These are phyloP conservation scores for Chenopodium album DNA, from an alignment of 148 eudicot species.

Conservation along the genomic window DNA sequence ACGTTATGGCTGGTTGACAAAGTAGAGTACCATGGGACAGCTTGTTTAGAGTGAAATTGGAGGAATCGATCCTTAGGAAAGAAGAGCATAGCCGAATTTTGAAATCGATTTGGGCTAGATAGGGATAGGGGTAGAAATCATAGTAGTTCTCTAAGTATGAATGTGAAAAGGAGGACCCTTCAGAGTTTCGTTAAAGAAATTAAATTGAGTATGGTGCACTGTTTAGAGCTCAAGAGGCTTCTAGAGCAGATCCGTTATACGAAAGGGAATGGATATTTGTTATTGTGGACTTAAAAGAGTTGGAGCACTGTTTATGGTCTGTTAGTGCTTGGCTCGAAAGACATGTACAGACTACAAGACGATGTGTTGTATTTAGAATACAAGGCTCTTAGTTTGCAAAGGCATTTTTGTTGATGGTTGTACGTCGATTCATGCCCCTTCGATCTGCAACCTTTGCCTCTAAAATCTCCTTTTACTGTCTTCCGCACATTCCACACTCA, in stretches of 20 bases:
- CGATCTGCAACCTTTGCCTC: no score
- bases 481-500: no score
- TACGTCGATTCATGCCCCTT: no score
- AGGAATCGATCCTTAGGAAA: background rate
- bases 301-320: background rate
- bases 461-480: no score
- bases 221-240: background rate
- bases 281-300: no score
- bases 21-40: background rate
- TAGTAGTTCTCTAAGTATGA: background rate
- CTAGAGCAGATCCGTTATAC: background rate
- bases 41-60: background rate
- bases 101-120: background rate
- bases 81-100: background rate
- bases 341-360: background rate
- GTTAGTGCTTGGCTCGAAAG: background rate
- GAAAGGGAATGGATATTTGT: no score
- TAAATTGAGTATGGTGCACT: background rate
- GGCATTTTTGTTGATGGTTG: background rate
- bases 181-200: background rate
- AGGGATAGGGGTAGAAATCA: background rate
- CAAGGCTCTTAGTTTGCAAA: background rate
- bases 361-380: background rate
- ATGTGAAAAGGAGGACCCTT: background rate
- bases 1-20: background rate